Evolutionary conservation across 1,139 yeast species (phyloP).

Genomic region (Saccharomycopsis crataegensis): DNA sequence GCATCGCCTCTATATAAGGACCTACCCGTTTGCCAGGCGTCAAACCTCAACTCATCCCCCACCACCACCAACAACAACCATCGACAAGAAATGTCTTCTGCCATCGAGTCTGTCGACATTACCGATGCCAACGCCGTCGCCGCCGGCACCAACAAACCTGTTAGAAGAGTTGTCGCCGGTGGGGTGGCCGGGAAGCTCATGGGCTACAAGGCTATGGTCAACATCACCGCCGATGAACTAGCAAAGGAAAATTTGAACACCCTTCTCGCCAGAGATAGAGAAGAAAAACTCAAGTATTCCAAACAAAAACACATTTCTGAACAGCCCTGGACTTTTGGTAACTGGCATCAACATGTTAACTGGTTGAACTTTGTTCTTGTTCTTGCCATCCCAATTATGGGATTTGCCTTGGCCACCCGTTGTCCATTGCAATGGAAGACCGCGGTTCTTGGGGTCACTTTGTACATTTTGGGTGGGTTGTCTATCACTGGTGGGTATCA

Average conservation of each 20-base stretch:
- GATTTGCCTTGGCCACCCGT: slow-evolving; percentile 43
- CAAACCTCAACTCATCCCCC: no score
- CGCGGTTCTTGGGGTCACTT: slow-evolving; percentile 43
- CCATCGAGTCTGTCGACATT: slow-evolving; percentile 58
- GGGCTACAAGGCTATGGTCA: slow-evolving; percentile 71
- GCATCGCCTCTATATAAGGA: no score
- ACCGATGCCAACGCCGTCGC: slow-evolving; percentile 80
- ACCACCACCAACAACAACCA: no score
- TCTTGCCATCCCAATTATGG: slow-evolving; percentile 59
- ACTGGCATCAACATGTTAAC: slow-evolving; percentile 85
- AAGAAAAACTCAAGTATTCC: slow-evolving; percentile 41
- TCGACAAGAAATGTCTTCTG: background rate
- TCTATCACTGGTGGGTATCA: slow-evolving; percentile 97
- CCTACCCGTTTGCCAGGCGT: no score
- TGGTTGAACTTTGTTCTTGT: slow-evolving; percentile 89
- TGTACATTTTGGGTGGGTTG: slow-evolving; percentile 69
- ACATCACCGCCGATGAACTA: slow-evolving; percentile 56
- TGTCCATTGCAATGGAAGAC: slow-evolving; percentile 50
- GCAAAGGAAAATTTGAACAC: slow-evolving; percentile 46
- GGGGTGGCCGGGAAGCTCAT: slow-evolving; percentile 71
- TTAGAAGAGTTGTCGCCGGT: slow-evolving; percentile 65
- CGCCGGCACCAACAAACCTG: slow-evolving; percentile 71
- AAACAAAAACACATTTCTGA: slow-evolving; percentile 73
- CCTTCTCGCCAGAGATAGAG: slow-evolving; percentile 48
- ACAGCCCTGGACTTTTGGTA: slow-evolving; percentile 77